phyloP scores from a whole-genome alignment of 108 stramenopile species.

The Discostella stelligeroides region DNA sequence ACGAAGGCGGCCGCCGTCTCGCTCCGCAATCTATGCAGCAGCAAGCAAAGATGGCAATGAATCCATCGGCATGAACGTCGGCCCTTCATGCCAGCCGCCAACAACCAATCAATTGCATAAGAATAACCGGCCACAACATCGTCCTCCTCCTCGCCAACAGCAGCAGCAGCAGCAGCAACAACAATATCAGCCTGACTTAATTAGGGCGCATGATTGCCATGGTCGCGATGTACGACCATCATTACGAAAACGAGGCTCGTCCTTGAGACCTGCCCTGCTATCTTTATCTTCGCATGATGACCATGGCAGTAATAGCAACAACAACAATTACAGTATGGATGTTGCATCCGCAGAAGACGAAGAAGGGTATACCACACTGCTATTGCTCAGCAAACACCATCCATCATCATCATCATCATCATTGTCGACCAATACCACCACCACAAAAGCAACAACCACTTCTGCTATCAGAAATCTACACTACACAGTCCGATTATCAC shows the following conservation, averaged over 20 bases:
- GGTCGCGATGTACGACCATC: background rate
- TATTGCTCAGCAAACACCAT: background rate
- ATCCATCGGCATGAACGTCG: too few relatives aligned
- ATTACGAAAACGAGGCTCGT: constrained; percentile 2
- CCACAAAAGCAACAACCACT: too few relatives aligned
- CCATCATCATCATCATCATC: background rate
- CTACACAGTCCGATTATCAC: background rate
- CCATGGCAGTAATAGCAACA: too few relatives aligned
- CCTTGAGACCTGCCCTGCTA: background rate
- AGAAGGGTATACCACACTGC: background rate
- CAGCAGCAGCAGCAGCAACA: background rate
- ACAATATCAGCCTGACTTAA: background rate
- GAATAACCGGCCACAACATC: background rate
- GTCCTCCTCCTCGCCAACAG: background rate
- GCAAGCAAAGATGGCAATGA: too few relatives aligned
- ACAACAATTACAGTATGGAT: background rate
- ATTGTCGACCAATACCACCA: background rate
- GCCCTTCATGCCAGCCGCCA: too few relatives aligned
- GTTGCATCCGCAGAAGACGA: background rate
- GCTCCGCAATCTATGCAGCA: background rate
- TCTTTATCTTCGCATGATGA: background rate
- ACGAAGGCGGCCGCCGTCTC: background rate
- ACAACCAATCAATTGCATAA: too few relatives aligned
- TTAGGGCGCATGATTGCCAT: background rate
- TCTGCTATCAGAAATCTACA: background rate